These are phyloP conservation scores for Psilocybe cubensis DNA, from an alignment of 768 basidiomycete genomes.

Conservation along the genomic window DNA sequence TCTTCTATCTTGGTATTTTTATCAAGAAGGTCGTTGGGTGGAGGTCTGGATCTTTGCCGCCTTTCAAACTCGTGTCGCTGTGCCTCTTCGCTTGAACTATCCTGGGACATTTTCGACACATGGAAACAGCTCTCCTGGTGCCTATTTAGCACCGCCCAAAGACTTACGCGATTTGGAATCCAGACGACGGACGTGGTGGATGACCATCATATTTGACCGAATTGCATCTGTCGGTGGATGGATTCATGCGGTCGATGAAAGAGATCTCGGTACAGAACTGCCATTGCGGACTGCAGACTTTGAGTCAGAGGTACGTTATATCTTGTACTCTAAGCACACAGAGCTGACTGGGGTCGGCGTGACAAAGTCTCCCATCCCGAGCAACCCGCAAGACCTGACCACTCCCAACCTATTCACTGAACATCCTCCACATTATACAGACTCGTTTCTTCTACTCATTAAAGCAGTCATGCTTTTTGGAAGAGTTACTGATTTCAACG, in stretches of 20 bases:
- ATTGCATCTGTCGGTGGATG: slow-evolving; percentile 83
- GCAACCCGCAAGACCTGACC: slow-evolving; percentile 77
- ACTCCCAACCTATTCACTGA: slow-evolving; percentile 66
- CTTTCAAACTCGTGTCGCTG: slow-evolving; percentile 80
- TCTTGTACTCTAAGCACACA: background rate
- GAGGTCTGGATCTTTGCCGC: slow-evolving; percentile 92
- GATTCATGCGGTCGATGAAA: slow-evolving; percentile 85
- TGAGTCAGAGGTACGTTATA: slow-evolving; percentile 62
- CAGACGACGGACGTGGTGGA: slow-evolving; percentile 88
- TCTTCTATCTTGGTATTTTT: slow-evolving; percentile 89
- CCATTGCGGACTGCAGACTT: slow-evolving; percentile 79
- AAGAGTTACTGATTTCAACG: slow-evolving; percentile 83
- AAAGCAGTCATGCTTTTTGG: slow-evolving; percentile 88
- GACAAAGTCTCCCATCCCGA: slow-evolving; percentile 58
- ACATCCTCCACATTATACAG: slow-evolving; percentile 79
- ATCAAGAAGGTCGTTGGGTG: slow-evolving; percentile 88
- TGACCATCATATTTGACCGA: slow-evolving; percentile 86
- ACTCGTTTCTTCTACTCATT: slow-evolving; percentile 80
- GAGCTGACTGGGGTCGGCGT: slow-evolving; percentile 1
- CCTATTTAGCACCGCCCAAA: slow-evolving; percentile 81
- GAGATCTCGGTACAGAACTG: slow-evolving; percentile 83
- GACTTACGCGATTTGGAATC: slow-evolving; percentile 77
- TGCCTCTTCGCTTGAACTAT: slow-evolving; percentile 83
- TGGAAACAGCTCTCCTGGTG: slow-evolving; percentile 68
- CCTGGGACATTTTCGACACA: slow-evolving; percentile 81